phyloP scores from a whole-genome alignment of 768 basidiomycete genomes.

The Leucosporidium scottii region DNA sequence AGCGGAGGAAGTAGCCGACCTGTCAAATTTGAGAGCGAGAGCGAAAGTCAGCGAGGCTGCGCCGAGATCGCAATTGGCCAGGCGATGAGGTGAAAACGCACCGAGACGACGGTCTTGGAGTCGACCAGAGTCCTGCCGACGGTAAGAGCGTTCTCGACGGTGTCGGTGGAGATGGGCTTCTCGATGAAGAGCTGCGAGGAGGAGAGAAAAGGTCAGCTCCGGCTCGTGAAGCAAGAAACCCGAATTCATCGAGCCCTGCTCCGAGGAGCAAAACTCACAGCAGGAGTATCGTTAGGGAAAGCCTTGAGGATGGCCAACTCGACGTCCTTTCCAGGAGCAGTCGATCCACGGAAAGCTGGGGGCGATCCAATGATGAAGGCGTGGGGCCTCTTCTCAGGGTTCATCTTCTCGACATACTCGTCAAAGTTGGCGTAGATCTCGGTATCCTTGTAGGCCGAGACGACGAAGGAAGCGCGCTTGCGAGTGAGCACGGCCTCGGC shows the following conservation, averaged over 20 bases:
- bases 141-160: slow-evolving; percentile 25
- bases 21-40: too few relatives aligned
- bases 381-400: slow-evolving; percentile 27
- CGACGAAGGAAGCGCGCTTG: slow-evolving; percentile 88
- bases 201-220: neutral
- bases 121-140: slow-evolving; percentile 31
- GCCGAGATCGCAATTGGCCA: neutral
- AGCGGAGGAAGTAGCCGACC: slow-evolving; percentile 36
- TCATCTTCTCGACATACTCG: slow-evolving; percentile 33
- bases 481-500: slow-evolving; percentile 71
- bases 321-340: slow-evolving; percentile 32
- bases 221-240: too few relatives aligned
- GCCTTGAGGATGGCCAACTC: slow-evolving; percentile 41
- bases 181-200: slow-evolving; percentile 36
- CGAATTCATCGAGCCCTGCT: neutral
- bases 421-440: slow-evolving; percentile 57
- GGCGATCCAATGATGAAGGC: slow-evolving; percentile 37
- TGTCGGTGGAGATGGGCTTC: slow-evolving; percentile 36
- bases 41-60: neutral
- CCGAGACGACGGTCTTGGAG: slow-evolving; percentile 24
- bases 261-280: slow-evolving; percentile 6
- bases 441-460: slow-evolving; percentile 85
- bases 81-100: neutral
- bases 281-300: slow-evolving; percentile 48
- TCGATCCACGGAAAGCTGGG: slow-evolving; percentile 36